phyloP scores from a whole-genome alignment of 1,284 basidiomycete species.

The Cutaneotrichosporon curvatum region DNA sequence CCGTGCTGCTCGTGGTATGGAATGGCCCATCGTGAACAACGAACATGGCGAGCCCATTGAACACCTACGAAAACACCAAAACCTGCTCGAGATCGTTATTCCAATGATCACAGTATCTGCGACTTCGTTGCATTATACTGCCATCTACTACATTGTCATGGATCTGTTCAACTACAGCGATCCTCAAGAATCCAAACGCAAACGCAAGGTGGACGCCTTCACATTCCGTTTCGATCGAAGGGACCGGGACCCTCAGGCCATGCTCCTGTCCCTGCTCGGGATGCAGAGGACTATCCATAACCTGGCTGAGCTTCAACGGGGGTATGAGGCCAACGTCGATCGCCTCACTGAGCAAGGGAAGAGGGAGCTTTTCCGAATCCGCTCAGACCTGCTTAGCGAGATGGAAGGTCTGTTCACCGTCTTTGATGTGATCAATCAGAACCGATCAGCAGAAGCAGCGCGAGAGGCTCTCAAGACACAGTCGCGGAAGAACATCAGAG shows the following conservation, averaged over 20 bases:
- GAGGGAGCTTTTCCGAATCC: conserved; percentile 55
- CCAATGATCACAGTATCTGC: conserved; percentile 86
- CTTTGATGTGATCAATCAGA: conserved; percentile 75
- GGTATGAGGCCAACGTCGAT: conserved; percentile 53
- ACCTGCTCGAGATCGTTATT: conserved; percentile 70
- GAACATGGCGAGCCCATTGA: conserved; percentile 49
- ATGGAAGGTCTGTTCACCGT: conserved; percentile 76
- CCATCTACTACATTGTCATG: conserved; percentile 81
- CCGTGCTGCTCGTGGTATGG: conserved; percentile 64
- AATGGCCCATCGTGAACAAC: conserved; percentile 41
- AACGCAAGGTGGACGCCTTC: conserved; percentile 73
- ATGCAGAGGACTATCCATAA: conserved; percentile 70
- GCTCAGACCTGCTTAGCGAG: conserved; percentile 67
- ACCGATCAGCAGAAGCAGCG: conserved; percentile 62
- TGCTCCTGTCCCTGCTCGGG: conserved; percentile 57
- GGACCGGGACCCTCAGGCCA: conserved; percentile 61
- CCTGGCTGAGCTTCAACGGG: conserved; percentile 53
- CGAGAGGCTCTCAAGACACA: conserved; percentile 70
- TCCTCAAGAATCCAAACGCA: conserved; percentile 66
- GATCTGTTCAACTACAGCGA: conserved; percentile 84
- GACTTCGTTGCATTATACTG: conserved; percentile 74
- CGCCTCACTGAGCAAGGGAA: conserved; percentile 51
- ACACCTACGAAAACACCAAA: conserved; percentile 75
- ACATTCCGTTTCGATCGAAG: conserved; percentile 87
- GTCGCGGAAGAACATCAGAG: conserved; percentile 70